phyloP scores from a whole-genome alignment of 129 eudicot species.

The Flaveria trinervia region DNA sequence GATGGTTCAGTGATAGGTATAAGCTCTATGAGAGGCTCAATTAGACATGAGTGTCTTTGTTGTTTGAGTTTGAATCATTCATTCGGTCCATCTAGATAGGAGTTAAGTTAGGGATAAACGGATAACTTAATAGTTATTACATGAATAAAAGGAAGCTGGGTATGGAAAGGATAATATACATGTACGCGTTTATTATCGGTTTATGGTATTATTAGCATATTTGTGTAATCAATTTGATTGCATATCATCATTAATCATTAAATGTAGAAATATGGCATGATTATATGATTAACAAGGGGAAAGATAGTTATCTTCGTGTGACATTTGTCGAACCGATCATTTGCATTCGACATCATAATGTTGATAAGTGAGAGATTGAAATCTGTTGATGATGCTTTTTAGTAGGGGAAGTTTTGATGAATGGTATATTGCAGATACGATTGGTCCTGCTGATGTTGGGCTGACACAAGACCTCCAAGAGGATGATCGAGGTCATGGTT shows the following conservation, averaged over 20 bases:
- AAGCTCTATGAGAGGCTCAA: background rate
- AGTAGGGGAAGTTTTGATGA: conserved; percentile 22
- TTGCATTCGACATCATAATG: background rate
- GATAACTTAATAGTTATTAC: background rate
- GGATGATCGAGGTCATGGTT: conserved; percentile 92
- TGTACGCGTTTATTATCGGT: background rate
- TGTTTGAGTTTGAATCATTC: background rate
- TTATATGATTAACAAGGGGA: background rate
- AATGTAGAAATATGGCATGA: background rate
- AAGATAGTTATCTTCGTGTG: background rate
- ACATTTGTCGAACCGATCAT: background rate
- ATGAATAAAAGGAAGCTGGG: background rate
- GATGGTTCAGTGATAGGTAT: background rate
- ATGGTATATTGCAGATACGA: conserved; percentile 58
- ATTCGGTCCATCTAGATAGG: background rate
- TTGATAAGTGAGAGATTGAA: conserved; percentile 1
- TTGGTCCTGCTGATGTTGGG: conserved; percentile 91
- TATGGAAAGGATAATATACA: background rate
- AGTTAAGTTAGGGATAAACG: background rate
- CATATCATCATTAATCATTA: background rate
- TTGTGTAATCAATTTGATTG: background rate
- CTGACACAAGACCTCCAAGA: conserved; percentile 61
- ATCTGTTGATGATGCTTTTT: conserved; percentile 1
- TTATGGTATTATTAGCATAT: background rate
- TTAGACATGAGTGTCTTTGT: background rate